Evolutionary conservation across 352 stramenopile genomes (phyloP), one percentile per base, ranked within the genome.

Genomic region (Phytophthora pinifolia): DNA sequence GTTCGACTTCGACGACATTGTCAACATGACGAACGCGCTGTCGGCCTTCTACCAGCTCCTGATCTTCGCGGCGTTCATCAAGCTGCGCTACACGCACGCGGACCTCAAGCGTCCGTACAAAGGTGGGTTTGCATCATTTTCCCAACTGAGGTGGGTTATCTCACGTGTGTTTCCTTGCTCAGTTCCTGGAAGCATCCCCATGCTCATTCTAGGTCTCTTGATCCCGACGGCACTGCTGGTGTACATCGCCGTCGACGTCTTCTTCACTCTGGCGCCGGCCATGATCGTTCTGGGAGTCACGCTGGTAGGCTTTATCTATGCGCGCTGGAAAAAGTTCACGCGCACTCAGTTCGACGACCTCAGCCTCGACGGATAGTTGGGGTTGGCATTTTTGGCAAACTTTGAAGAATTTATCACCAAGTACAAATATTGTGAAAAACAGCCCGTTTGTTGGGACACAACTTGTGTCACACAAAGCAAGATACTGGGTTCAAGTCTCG

Each of bases 11-110:
- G 68, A 95, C 32, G 75, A 80, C 25, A 87, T 92, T 35, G 53
- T 96, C 6, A 80, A 88, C 46, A 82, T 97, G 72, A 79, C 94
- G 22, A 98, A 98, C 67, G 84, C 94, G 22, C 82, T 97, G 15
- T 97, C 94, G 60, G 74, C 86, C 18, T 72, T 94, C 46, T 76
- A 84, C 30, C 72, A 97, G 56, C 52, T 97, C 15, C 70, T 98
- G 41, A 89, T 97, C 42, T 89, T 97, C 56, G 67, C 52, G 5
- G 90, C 92, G 8, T 97, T 97, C 73, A 61, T 98, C 48, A 89
- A 96, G 46, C 77, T 98, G 7, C 82, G 92, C 14, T 74, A 89
- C 33, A 51, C 73, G 51, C 53, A 67, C 12, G 32, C 59, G n/a
- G 58, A 67, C 4, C 37, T 79, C 18, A 69, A 77, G 4, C 67